Base-by-base conservation (phyloP, 805 yeast genomes). In the Lipomyces mesembrius region DNA sequence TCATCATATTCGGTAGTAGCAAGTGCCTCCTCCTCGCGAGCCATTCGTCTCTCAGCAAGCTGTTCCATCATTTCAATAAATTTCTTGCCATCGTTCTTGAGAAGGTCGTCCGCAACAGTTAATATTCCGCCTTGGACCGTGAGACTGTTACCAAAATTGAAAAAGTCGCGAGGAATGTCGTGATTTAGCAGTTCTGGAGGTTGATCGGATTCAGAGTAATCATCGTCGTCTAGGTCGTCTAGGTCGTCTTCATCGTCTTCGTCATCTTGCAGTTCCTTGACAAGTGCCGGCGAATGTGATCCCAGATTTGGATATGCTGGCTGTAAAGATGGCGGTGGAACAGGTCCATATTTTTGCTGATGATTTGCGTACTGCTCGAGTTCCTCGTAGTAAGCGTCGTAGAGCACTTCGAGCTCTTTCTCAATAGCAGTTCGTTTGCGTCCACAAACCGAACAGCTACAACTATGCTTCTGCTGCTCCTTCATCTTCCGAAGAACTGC, bases 11-110 rank as follows among this genome's bases (percentile, higher is more conserved):
- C 75, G 43, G 75, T 74, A 2, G 72, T 75, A 49, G 77, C 76
- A 29, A 71, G 39, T 9, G 74, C 67, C 53, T 75, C 78, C 32
- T 74, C 76, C 61, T 78, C 79, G 22, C 81, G 73, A 8, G 76
- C 78, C 74, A 80, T 72, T 22, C 86, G 78, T 56, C 86, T 82
- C 65, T 84, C 83, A 2, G 92, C 90, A 57, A 90, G 80, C 62
- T 86, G 83, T 76, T 91, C 96, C 85, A 92, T 88, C 83, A 91
- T 88, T 70, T 88, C 88, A 39, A 91, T 83, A 70, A 92, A 90
- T 54, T 87, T 85, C 69, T 84, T 83, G n/a, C 96, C 97, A 69
- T 89, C 91, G 74, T 88, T 88, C 71, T 85, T 85, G 72, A 91
- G 81, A 34, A 92, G 77, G 74, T 91, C 96, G 71, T 91, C 96